Evolutionary conservation across 2,329 filamentous ascomycete species (phyloP), one percentile per base, ranked within the genome.

Genomic region (Tolypocladium inflatum): DNA sequence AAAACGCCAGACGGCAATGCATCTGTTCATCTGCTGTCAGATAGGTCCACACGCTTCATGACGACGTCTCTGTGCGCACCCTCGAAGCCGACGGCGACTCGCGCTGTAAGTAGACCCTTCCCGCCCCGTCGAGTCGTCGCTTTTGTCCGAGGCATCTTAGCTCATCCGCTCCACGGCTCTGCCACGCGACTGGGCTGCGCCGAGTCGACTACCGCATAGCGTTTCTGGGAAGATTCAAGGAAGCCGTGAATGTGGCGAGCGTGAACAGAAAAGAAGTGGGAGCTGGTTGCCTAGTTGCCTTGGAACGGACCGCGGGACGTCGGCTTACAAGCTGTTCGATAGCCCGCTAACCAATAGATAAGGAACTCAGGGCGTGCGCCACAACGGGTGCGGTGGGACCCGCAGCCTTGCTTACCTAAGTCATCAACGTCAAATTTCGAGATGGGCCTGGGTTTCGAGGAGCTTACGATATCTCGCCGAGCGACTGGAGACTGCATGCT

Each of bases 381-480:
- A 66, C 63, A 66, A 64, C 0, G 0, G 1, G 45, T 4, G 33
- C 6, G 2, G 4, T 41, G 26, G 10, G 19, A n/a, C 7, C 4
- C 3, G 21, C 48, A 69, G 68, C 65, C 68, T 67, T 65, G 70
- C 70, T 72, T 71, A 72, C 61, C 55, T 72, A 70, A 71, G 10
- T 4, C 17, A 45, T 59, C 57, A 58, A 60, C 54, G 58, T 62
- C 64, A 70, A 70, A 68, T 70, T 70, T 70, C 65, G 59, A 54
- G 55, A 43, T 45, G 26, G 17, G 26, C 26, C 17, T 30, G 19
- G 26, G 10, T 7, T 51, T n/a, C 8, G 48, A 51, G 26, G 15
- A 51, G 26, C 48, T 51, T 26, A 10, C 19, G 48, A n/a, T 13
- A n/a, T 13, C 48, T 26, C 26, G 41, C 37, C n/a, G 9, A 19